These are phyloP conservation scores for Pythium grandisporangium DNA, from an alignment of 352 stramenopile genomes.

Conservation along the genomic window DNA sequence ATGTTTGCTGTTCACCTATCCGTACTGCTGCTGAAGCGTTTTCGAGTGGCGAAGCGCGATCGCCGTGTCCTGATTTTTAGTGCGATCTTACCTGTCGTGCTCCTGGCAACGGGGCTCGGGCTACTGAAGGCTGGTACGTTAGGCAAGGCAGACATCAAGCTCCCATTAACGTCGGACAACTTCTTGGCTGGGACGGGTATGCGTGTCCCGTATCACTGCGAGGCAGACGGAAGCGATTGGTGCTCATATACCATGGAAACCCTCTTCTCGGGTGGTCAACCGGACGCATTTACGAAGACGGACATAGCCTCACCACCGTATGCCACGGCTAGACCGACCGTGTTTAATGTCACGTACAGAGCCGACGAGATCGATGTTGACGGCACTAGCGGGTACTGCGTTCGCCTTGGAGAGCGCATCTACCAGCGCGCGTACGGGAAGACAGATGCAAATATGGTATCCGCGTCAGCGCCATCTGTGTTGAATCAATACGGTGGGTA, in stretches of 20 bases:
- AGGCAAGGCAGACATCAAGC: slow-evolving; percentile 31
- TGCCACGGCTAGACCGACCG: slow-evolving; percentile 20
- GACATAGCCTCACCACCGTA: slow-evolving; percentile 29
- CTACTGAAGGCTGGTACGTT: slow-evolving; percentile 60
- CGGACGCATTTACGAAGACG: slow-evolving; percentile 14
- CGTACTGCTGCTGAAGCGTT: slow-evolving; percentile 86
- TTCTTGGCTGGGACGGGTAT: slow-evolving; percentile 20
- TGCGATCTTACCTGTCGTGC: slow-evolving; percentile 59
- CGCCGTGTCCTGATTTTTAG: slow-evolving; percentile 85
- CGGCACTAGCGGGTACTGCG: slow-evolving; percentile 16
- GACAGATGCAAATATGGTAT: slow-evolving; percentile 1
- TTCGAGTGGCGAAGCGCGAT: slow-evolving; percentile 87
- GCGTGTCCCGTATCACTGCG: slow-evolving; percentile 39
- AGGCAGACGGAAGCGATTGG: slow-evolving; percentile 33
- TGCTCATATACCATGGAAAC: slow-evolving; percentile 28
- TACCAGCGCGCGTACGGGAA: slow-evolving; percentile 23
- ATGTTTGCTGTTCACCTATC: slow-evolving; percentile 81
- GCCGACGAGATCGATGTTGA: slow-evolving; percentile 16
- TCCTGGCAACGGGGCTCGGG: slow-evolving; percentile 73
- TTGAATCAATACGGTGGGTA: slow-evolving; percentile 27
- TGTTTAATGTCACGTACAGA: slow-evolving; percentile 28
- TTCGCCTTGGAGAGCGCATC: slow-evolving; percentile 21
- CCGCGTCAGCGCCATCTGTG: neutral
- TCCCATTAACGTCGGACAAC: slow-evolving; percentile 17
- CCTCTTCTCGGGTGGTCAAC: slow-evolving; percentile 21